Percentiles rank a stretch among this genome's conserved stretches.
phyloP scores from a whole-genome alignment of 306 rosid genomes.

The Lupinus albus region DNA sequence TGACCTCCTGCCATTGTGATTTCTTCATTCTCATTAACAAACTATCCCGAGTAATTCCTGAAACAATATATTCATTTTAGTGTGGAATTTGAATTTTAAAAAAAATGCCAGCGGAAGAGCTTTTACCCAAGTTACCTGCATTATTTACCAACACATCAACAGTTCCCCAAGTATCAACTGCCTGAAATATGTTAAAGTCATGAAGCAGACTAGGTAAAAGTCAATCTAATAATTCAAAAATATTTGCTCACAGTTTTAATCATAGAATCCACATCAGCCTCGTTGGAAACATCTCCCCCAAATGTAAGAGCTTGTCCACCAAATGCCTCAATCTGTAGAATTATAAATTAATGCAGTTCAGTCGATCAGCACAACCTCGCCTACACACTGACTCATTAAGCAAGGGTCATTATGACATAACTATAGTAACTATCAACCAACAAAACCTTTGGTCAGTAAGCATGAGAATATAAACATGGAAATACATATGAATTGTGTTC shows the following conservation, averaged over 20 bases:
- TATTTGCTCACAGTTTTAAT: conserved; percentile 64
- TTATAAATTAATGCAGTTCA: conserved; percentile 12
- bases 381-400: too few species aligned
- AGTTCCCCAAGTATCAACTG: conserved; percentile 86
- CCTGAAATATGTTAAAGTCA: conserved; percentile 53
- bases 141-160: conserved; percentile 73
- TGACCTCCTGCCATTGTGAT: conserved; percentile 83
- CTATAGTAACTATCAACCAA: too few species aligned
- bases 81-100: background rate
- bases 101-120: background rate
- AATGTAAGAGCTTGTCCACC: conserved; percentile 83
- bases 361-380: background rate
- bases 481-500: too few species aligned
- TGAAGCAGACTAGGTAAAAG: conserved; percentile 29
- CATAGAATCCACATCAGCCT: conserved; percentile 78
- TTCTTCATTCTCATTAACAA: conserved; percentile 83
- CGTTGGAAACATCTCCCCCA: conserved; percentile 81
- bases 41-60: conserved; percentile 80
- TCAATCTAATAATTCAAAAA: conserved; percentile 23
- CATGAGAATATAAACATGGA: too few species aligned
- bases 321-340: conserved; percentile 61
- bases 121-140: conserved; percentile 59
- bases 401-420: too few species aligned
- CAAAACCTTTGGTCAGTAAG: too few species aligned
- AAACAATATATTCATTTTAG: conserved; percentile 34